Evolutionary conservation across 371 early-diverging fungal species (phyloP).

Genomic region (Gilbertella persicaria): DNA sequence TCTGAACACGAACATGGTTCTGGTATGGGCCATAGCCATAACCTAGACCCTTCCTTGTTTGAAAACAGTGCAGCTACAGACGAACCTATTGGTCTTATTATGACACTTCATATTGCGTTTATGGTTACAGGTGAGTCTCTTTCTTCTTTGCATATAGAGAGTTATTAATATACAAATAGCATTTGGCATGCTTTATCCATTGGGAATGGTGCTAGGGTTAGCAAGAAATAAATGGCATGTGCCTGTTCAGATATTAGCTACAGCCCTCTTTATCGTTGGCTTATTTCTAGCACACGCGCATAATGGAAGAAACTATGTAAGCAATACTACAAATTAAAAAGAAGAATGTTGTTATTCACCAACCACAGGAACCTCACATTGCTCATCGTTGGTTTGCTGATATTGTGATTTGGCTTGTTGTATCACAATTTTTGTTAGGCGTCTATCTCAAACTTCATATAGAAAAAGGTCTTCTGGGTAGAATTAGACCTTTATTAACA

Average conservation of each 20-base stretch:
- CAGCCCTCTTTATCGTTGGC: constrained; percentile 51
- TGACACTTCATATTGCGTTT: constrained; percentile 46
- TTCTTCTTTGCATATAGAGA: neutral
- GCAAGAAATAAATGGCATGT: constrained; percentile 64
- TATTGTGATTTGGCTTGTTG: constrained; percentile 57
- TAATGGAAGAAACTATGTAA: constrained; percentile 61
- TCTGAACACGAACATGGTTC: constrained; percentile 31
- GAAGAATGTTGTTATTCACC: neutral
- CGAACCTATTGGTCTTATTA: constrained; percentile 49
- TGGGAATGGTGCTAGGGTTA: constrained; percentile 65
- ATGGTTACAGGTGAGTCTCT: constrained; percentile 43
- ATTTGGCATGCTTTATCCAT: constrained; percentile 46
- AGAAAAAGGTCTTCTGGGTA: constrained; percentile 56
- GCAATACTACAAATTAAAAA: neutral
- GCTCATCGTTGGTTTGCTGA: constrained; percentile 67
- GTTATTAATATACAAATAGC: constrained; percentile 15
- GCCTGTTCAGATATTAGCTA: constrained; percentile 59
- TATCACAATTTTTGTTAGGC: constrained; percentile 51
- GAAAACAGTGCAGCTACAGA: constrained; percentile 40
- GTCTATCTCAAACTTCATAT: constrained; percentile 62
- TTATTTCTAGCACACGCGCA: constrained; percentile 65
- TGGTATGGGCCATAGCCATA: constrained; percentile 43
- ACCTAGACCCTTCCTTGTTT: constrained; percentile 42
- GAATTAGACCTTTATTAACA: constrained; percentile 49
- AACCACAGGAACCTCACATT: constrained; percentile 51